Evolutionary conservation across 176 grass and related monocot species (phyloP).

Genomic region (Lolium multiflorum): DNA sequence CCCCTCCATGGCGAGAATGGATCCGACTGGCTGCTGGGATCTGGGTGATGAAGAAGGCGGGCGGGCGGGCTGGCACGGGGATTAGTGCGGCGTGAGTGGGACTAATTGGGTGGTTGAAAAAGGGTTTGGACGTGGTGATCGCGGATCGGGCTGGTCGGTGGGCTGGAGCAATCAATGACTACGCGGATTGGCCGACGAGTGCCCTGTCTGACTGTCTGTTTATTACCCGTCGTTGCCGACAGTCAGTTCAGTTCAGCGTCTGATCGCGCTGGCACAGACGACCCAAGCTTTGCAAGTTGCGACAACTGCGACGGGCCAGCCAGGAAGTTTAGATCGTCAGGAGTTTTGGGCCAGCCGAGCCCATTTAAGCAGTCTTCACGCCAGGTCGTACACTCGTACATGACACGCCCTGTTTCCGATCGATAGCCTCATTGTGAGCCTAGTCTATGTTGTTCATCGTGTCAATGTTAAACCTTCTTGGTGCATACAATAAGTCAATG

Average conservation of each 20-base stretch:
- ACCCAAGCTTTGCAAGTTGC: too few species aligned
- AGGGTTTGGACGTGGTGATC: constrained; percentile 12
- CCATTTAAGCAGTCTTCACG: too few species aligned
- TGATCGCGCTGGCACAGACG: not conserved
- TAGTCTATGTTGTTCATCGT: too few species aligned
- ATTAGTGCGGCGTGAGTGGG: constrained; percentile 11
- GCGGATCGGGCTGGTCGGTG: constrained; percentile 28
- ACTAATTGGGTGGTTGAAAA: constrained; percentile 12
- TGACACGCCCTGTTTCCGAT: too few species aligned
- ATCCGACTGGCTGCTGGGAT: constrained; percentile 46
- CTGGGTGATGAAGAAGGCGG: constrained; percentile 28
- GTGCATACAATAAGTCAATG: too few species aligned
- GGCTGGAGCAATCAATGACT: not conserved
- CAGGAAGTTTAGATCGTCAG: too few species aligned
- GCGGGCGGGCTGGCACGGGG: not conserved
- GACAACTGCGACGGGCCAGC: too few species aligned
- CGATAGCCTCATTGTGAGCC: too few species aligned
- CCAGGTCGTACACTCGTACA: too few species aligned
- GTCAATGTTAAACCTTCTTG: too few species aligned
- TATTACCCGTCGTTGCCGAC: constrained; percentile 20
- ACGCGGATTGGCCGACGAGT: not conserved
- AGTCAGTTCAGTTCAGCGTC: not conserved
- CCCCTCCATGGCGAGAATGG: constrained; percentile 60
- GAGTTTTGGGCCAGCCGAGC: too few species aligned
- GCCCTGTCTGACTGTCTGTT: not conserved